These are phyloP conservation scores for Rhizophagus sp. DNA, from an alignment of 192 early-diverging fungal genomes.

Conservation along the genomic window DNA sequence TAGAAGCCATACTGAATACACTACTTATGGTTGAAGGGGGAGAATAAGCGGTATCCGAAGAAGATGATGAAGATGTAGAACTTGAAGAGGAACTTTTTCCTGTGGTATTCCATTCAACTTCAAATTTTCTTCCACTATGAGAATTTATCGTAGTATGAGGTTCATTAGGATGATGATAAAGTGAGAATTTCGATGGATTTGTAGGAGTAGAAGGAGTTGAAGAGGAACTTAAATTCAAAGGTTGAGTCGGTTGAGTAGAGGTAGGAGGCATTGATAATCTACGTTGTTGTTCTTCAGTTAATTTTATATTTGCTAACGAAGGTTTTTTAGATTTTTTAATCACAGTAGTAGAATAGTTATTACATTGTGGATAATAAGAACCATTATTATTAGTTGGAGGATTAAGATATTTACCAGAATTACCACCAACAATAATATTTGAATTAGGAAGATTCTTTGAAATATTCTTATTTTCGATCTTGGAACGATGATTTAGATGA, in stretches of 20 bases:
- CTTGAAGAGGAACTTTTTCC: background rate
- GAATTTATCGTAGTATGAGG: conserved; percentile 19
- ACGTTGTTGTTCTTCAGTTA: background rate
- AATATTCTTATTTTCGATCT: background rate
- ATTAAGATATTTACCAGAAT: background rate
- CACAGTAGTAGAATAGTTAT: background rate
- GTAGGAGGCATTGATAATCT: background rate
- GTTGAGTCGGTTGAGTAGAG: background rate
- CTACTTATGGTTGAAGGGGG: conserved; percentile 7
- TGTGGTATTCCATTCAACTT: conserved; percentile 11
- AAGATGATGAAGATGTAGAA: background rate
- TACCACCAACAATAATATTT: background rate
- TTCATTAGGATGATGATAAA: background rate
- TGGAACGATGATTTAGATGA: background rate
- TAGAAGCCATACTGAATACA: background rate
- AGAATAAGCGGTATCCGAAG: background rate
- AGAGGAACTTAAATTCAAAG: too few species aligned
- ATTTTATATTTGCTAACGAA: background rate
- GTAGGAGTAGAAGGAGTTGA: background rate
- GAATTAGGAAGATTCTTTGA: background rate
- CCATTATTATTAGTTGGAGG: background rate
- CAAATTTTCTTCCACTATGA: conserved; percentile 22
- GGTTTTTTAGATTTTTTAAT: background rate
- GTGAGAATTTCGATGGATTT: background rate
- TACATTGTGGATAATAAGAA: background rate